Percentiles rank a stretch among this genome's conserved stretches.
These are phyloP conservation scores for Puccinia triticina DNA, from an alignment of 1,284 basidiomycete species.

Conservation along the genomic window DNA sequence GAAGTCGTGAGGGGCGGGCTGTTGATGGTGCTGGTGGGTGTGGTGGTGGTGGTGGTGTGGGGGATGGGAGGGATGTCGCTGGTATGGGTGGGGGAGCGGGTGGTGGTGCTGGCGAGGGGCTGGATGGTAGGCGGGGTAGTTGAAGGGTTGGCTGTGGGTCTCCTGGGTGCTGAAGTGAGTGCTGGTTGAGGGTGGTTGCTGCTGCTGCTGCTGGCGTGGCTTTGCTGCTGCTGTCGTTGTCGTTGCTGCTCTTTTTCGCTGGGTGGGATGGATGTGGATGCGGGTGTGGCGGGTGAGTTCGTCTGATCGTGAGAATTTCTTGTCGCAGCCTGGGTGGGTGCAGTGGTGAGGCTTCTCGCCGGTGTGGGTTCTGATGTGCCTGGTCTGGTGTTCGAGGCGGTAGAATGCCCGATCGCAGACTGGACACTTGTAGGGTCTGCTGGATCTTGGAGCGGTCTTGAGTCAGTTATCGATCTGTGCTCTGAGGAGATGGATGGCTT, in stretches of 20 bases:
- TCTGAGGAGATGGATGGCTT: not conserved
- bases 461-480: not conserved
- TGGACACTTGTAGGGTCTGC: constrained; percentile 89
- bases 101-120: constrained; percentile 11
- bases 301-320: constrained; percentile 91
- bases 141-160: not conserved
- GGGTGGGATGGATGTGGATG: constrained; percentile 72
- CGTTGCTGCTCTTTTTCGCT: constrained; percentile 53
- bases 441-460: not conserved
- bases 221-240: not conserved
- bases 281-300: constrained; percentile 94
- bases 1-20: not conserved
- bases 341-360: constrained; percentile 52
- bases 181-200: not conserved
- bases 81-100: constrained; percentile 19
- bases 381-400: constrained; percentile 85
- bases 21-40: constrained; percentile 13
- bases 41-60: constrained; percentile 6
- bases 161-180: constrained; percentile 1
- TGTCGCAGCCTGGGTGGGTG: constrained; percentile 71
- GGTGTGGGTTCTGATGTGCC: constrained; percentile 57
- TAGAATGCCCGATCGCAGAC: constrained; percentile 89
- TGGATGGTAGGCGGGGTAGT: constrained; percentile 13
- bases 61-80: constrained; percentile 18
- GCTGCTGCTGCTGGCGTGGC: not conserved